phyloP scores from a whole-genome alignment of 2,329 filamentous ascomycete species.

The Sclerotinia trifoliorum region DNA sequence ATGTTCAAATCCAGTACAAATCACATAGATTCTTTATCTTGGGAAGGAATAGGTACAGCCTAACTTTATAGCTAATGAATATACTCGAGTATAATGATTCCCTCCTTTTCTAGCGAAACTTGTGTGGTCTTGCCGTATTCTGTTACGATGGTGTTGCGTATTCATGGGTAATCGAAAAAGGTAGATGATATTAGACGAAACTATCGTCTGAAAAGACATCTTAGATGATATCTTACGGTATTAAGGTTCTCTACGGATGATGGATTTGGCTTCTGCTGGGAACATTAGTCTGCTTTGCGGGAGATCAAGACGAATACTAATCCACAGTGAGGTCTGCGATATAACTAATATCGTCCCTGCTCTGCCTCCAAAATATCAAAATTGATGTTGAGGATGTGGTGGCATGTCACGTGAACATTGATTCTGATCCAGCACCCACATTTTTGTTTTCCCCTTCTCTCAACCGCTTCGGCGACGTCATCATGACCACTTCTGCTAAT shows the following conservation, averaged over 20 bases:
- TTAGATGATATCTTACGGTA: no score
- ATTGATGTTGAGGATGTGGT: no score
- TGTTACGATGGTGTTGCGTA: not conserved
- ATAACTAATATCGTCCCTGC: not conserved
- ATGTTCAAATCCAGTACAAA: not conserved
- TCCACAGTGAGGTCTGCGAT: not conserved
- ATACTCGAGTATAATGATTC: not conserved
- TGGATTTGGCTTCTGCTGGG: not conserved
- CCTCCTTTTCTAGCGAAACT: not conserved
- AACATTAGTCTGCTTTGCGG: not conserved
- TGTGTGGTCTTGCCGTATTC: not conserved
- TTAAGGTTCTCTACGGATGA: no score
- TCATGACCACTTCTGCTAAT: not conserved
- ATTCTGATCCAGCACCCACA: not conserved
- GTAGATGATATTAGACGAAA: not conserved
- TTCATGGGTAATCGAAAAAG: not conserved
- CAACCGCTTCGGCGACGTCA: not conserved
- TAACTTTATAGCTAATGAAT: no score
- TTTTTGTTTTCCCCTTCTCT: not conserved
- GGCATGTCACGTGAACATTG: no score
- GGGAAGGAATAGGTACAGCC: not conserved
- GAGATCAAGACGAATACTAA: not conserved
- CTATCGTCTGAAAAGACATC: not conserved
- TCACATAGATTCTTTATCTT: not conserved
- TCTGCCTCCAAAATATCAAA: no score